These are phyloP conservation scores for Rhodotorula sp. DNA, from an alignment of 1,284 basidiomycete genomes.

Conservation along the genomic window DNA sequence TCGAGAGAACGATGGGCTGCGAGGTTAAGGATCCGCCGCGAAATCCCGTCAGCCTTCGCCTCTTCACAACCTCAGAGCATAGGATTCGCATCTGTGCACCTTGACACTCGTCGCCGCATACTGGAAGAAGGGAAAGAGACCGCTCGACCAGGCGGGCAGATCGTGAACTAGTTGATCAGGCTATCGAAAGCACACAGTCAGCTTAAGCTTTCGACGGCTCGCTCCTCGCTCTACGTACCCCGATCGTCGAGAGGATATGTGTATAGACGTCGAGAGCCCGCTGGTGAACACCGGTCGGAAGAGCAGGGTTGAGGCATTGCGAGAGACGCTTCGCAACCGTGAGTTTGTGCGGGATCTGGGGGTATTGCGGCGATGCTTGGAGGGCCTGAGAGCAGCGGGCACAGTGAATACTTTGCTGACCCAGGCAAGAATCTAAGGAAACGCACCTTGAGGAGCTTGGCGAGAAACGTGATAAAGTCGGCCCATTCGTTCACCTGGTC, in stretches of 20 bases:
- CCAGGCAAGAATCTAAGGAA: neutral
- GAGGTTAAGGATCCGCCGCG: neutral
- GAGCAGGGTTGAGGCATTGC: conserved; percentile 93
- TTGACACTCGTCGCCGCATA: conserved; percentile 94
- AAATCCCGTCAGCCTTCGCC: neutral
- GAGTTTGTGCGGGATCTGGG: conserved; percentile 91
- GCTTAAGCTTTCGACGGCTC: neutral
- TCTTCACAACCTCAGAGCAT: too few relatives aligned
- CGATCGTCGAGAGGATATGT: conserved; percentile 84
- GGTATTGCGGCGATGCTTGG: conserved; percentile 85
- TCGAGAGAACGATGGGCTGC: conserved; percentile 75
- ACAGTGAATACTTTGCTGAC: neutral
- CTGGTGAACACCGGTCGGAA: conserved; percentile 95
- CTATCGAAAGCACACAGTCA: conserved; percentile 51
- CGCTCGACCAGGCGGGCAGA: conserved; percentile 89
- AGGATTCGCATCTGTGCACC: conserved; percentile 51
- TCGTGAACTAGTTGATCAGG: conserved; percentile 83
- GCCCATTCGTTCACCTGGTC: conserved; percentile 99
- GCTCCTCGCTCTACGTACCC: conserved; percentile 59
- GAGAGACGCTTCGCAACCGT: conserved; percentile 91
- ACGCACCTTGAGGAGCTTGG: conserved; percentile 84
- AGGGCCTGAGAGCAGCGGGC: conserved; percentile 65
- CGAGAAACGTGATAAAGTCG: conserved; percentile 97
- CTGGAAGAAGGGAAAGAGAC: conserved; percentile 97
- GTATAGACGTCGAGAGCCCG: conserved; percentile 92